Base-by-base conservation (phyloP, 2,329 filamentous ascomycete genomes). In the Saccharata proteae region DNA sequence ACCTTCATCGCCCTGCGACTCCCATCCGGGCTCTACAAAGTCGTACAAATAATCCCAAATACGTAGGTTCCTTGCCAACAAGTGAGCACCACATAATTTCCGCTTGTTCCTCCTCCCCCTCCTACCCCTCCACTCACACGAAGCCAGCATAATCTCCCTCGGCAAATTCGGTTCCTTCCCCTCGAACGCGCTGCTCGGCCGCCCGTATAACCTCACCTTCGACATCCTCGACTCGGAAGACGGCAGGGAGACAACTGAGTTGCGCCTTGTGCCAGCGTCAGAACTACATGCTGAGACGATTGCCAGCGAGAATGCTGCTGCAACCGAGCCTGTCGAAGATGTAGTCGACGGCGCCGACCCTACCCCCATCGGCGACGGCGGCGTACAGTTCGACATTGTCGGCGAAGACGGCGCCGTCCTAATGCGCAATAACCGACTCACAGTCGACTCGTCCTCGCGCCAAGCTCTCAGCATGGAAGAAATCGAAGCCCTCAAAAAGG, bases 131-230 rank as follows among this genome's bases (percentile, higher is more conserved):
- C 12, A 35, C 15, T 16, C 12, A 18, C 21, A 34, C 41, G n/a
- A n/a, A 4, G 22, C 45, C 43, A 94, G 86, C 23, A 82, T 74
- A 26, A 80, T 96, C 41, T 84, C 82, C 2, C 66, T 96, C 19
- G 85, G 85, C 34, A 96, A 94, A 71, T 93, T 90, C 53, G 90
- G 90, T 41, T 74, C 75, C 2, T 94, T 98, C 51, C 79, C 83
- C 11, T 76, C 82, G 31, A 94, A 96, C 51, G 71, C 90, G 18
- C 74, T 98, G 26, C 72, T 98, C 40, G 80, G 84, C n/a, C 77
- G 90, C 6, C 90, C 90, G 0, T 93, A 83, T 52, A 74, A 93
- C 60, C 65, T 92, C 38, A 96, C 86, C 1, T 98, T 84, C 58
- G 88, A 96, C 54, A 67, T 96, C 2, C 70, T 80, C 40, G 84